phyloP scores from a whole-genome alignment of 2,329 filamentous ascomycete species.

The Calonectria pauciramosa region DNA sequence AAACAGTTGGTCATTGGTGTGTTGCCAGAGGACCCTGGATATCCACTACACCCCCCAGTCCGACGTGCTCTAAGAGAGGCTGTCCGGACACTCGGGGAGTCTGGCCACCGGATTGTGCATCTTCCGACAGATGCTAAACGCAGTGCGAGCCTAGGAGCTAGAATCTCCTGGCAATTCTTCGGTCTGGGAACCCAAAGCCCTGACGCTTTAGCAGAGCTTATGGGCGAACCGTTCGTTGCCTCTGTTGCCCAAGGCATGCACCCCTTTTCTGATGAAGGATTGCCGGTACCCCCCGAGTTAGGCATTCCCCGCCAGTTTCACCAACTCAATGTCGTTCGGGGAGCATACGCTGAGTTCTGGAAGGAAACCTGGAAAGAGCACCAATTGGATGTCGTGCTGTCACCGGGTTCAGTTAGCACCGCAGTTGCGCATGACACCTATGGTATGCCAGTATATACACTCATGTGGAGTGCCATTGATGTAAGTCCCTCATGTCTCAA shows the following conservation, averaged over 20 bases:
- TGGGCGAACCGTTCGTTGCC: neutral
- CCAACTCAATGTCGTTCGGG: neutral
- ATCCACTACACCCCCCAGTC: neutral
- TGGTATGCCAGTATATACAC: neutral
- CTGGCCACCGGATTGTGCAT: neutral
- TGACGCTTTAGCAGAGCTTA: neutral
- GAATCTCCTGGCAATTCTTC: neutral
- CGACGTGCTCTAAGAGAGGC: neutral
- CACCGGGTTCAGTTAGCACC: neutral
- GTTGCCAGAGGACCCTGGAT: neutral
- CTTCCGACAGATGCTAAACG: neutral
- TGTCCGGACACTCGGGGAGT: neutral
- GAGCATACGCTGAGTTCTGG: neutral
- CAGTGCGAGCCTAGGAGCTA: neutral
- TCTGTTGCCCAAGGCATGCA: neutral
- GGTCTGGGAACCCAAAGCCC: neutral
- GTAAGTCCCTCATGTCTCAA: neutral
- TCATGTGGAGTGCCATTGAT: neutral
- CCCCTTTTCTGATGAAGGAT: neutral
- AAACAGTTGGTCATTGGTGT: neutral
- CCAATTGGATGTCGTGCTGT: neutral
- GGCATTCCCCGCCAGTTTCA: neutral
- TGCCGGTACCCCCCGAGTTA: neutral
- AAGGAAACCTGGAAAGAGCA: neutral
- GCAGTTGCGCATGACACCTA: neutral